These are phyloP conservation scores for Fagopyrum esculentum DNA, from an alignment of 148 eudicot genomes.

Conservation along the genomic window DNA sequence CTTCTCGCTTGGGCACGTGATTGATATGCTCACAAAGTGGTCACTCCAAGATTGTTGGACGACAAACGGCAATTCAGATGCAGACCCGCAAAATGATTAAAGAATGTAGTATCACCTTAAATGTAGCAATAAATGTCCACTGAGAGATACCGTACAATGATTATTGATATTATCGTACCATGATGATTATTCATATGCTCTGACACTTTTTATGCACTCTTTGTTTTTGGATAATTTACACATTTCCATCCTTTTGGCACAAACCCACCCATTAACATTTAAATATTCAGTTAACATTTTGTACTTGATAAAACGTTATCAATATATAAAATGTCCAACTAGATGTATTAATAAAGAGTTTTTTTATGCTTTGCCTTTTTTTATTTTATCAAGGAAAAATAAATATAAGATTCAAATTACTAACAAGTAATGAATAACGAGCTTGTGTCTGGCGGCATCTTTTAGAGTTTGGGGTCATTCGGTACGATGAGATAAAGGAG, in stretches of 20 bases:
- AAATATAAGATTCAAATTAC: background rate
- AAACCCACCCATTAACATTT: background rate
- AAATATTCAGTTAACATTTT: background rate
- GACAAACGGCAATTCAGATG: constrained; percentile 4
- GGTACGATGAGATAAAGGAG: too few species aligned
- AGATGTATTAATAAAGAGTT: background rate
- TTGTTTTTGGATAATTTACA: background rate
- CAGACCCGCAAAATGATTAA: background rate
- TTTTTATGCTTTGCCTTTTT: background rate
- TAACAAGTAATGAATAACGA: too few species aligned
- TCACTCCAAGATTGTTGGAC: constrained; percentile 5
- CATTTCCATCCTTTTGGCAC: background rate
- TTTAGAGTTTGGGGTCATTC: too few species aligned
- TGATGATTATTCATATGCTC: background rate
- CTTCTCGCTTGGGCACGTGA: constrained; percentile 3
- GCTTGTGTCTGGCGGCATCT: too few species aligned
- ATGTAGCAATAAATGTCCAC: background rate
- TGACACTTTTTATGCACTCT: background rate
- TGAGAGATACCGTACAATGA: background rate
- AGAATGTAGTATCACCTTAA: background rate
- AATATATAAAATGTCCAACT: background rate
- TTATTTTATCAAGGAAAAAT: background rate
- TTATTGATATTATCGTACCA: background rate
- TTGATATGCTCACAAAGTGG: background rate
- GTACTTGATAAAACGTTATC: background rate